These are phyloP conservation scores for Debaryomyces psychrophilus DNA, from an alignment of 1,139 yeast species.

Conservation along the genomic window DNA sequence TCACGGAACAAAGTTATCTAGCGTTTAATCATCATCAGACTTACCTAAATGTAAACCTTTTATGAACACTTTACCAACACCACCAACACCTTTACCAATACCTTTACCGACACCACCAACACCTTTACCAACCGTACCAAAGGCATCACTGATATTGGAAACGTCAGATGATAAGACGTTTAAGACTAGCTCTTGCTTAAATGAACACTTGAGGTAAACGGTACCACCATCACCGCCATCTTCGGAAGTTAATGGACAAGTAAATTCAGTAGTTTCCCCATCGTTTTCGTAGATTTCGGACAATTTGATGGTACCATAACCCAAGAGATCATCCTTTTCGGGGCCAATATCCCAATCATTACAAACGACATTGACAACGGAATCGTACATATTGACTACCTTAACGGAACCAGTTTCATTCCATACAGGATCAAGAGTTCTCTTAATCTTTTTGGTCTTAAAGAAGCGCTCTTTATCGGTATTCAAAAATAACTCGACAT, in stretches of 20 bases:
- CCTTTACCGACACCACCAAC: slow-evolving; percentile 44
- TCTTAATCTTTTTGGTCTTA: slow-evolving; percentile 81
- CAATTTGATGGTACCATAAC: slow-evolving; percentile 63
- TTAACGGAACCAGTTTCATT: slow-evolving; percentile 62
- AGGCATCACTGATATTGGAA: slow-evolving; percentile 49
- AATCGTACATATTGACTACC: slow-evolving; percentile 62
- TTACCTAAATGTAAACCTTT: slow-evolving; percentile 41
- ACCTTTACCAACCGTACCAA: slow-evolving; percentile 44
- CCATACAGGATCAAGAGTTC: slow-evolving; percentile 87
- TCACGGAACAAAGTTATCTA: neutral
- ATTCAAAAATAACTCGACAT: slow-evolving; percentile 65
- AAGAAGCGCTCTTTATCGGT: slow-evolving; percentile 58
- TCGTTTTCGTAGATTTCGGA: slow-evolving; percentile 61
- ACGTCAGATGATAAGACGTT: slow-evolving; percentile 39
- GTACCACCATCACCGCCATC: slow-evolving; percentile 66
- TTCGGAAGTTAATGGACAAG: slow-evolving; percentile 57
- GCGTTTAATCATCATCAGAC: slow-evolving; percentile 1
- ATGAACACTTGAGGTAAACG: slow-evolving; percentile 59
- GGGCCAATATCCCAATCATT: slow-evolving; percentile 94
- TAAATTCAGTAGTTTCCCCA: slow-evolving; percentile 47
- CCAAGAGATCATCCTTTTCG: slow-evolving; percentile 79
- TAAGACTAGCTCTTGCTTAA: slow-evolving; percentile 71
- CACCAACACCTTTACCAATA: slow-evolving; percentile 42
- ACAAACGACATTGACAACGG: slow-evolving; percentile 59
- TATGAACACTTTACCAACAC: slow-evolving; percentile 34